Conservation (phyloP, 129 eudicot genomes). For the Kitagawia praeruptora region DNA sequence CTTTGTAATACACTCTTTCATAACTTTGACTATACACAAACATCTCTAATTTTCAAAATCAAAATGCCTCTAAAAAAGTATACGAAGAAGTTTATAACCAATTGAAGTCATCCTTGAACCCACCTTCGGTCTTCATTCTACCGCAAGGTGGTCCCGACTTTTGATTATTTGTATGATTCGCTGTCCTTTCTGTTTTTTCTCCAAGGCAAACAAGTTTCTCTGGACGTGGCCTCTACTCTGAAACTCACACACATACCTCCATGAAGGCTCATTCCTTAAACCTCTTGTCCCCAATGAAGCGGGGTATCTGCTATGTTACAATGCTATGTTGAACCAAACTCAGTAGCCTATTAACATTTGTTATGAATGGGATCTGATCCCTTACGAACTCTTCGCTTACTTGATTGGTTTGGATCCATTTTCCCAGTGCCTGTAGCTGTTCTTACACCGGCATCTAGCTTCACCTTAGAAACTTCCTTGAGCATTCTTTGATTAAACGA, state of each 20-base stretch:
- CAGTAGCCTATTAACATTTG: constrained; percentile 31
- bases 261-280: not conserved
- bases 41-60: not conserved
- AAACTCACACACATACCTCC: not conserved
- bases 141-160: constrained; percentile 12
- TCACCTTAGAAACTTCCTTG: constrained; percentile 24
- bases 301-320: not conserved
- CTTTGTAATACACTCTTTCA: not conserved
- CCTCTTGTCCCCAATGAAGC: not conserved
- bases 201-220: not conserved
- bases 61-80: not conserved
- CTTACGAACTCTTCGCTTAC: constrained; percentile 59
- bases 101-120: not conserved
- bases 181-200: not conserved
- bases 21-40: not conserved
- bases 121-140: not conserved
- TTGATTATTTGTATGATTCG: constrained; percentile 11
- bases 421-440: constrained; percentile 23
- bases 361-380: constrained; percentile 96
- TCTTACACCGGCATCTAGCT: constrained; percentile 20
- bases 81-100: not conserved
- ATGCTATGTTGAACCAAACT: not conserved
- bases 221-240: not conserved
- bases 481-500: constrained; percentile 29
- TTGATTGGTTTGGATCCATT: constrained; percentile 40